Evolutionary conservation across 495 filamentous ascomycete genomes (phyloP).

Genomic region (Penicillium cataractarum): DNA sequence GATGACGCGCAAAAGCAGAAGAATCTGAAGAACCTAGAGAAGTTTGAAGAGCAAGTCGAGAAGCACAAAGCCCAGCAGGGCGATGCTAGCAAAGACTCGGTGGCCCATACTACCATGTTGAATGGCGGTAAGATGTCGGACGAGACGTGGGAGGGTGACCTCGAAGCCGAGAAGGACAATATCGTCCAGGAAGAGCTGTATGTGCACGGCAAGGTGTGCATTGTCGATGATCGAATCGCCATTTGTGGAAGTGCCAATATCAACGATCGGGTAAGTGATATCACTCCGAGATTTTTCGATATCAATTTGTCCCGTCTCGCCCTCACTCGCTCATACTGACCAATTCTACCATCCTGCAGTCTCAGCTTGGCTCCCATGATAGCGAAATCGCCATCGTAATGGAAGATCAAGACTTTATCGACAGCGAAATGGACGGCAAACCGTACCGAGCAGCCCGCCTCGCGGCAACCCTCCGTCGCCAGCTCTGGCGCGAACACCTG

Average conservation of each 20-base stretch:
- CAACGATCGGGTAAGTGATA: conserved; percentile 75
- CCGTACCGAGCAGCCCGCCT: conserved; percentile 74
- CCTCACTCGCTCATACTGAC: conserved; percentile 6
- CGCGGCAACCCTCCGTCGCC: conserved; percentile 78
- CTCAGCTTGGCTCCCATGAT: conserved; percentile 87
- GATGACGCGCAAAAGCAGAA: conserved; percentile 41
- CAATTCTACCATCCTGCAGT: conserved; percentile 39
- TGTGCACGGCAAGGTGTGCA: conserved; percentile 85
- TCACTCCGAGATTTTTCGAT: no score
- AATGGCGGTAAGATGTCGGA: conserved; percentile 65
- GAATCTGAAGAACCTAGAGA: conserved; percentile 57
- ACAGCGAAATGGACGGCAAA: conserved; percentile 76
- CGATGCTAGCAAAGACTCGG: conserved; percentile 61
- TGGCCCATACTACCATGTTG: conserved; percentile 83
- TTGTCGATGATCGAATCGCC: conserved; percentile 78
- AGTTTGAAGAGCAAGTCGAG: conserved; percentile 63
- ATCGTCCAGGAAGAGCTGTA: conserved; percentile 96
- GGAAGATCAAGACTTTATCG: conserved; percentile 77
- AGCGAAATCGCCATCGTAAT: conserved; percentile 92
- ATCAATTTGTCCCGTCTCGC: conserved; percentile 6
- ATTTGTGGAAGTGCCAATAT: conserved; percentile 91
- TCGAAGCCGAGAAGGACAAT: conserved; percentile 76
- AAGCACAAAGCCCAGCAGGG: conserved; percentile 39
- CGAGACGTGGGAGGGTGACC: conserved; percentile 71
- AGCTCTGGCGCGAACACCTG: conserved; percentile 92